A percentile compares a stretch with the other conserved stretches of the same genome.
Conservation (phyloP, 805 yeast species). For the Blastobotrys chiropterorum region DNA sequence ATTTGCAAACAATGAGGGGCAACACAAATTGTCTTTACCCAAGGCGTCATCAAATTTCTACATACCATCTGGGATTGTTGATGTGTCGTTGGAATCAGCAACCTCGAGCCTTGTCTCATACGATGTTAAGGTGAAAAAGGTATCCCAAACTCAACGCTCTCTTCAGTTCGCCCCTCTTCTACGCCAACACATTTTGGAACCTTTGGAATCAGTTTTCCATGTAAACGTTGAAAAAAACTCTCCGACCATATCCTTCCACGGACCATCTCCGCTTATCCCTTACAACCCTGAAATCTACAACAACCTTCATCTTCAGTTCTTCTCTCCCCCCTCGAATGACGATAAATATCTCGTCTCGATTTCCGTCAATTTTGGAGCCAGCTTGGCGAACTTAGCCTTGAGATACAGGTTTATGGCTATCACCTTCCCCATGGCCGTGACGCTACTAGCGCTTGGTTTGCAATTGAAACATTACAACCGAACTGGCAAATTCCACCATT, state of each 20-base stretch:
- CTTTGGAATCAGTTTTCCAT: conserved; percentile 16
- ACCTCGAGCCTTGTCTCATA: conserved; percentile 10
- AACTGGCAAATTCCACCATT: conserved; percentile 36
- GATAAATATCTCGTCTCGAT: not conserved
- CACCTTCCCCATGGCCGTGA: conserved; percentile 59
- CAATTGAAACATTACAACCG: conserved; percentile 47
- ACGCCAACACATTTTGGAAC: conserved; percentile 14
- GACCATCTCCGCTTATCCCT: conserved; percentile 16
- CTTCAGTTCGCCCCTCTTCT: conserved; percentile 9
- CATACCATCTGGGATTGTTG: not conserved
- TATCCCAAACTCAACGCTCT: not conserved
- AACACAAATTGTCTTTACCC: not conserved
- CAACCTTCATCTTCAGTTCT: conserved; percentile 12
- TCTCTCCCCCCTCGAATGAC: conserved; percentile 7
- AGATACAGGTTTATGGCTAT: conserved; percentile 73
- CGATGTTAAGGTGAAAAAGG: not conserved
- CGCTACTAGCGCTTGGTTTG: conserved; percentile 43
- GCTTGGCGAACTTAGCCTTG: conserved; percentile 63
- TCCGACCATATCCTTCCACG: conserved; percentile 10
- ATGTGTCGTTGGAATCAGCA: not conserved
- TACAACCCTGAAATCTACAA: not conserved
- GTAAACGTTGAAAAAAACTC: conserved; percentile 11
- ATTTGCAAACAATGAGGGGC: not conserved
- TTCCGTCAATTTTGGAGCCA: conserved; percentile 47
- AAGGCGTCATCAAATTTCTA: not conserved